Base-by-base conservation (phyloP, 1,284 basidiomycete species). In the Rhodofomes roseus region DNA sequence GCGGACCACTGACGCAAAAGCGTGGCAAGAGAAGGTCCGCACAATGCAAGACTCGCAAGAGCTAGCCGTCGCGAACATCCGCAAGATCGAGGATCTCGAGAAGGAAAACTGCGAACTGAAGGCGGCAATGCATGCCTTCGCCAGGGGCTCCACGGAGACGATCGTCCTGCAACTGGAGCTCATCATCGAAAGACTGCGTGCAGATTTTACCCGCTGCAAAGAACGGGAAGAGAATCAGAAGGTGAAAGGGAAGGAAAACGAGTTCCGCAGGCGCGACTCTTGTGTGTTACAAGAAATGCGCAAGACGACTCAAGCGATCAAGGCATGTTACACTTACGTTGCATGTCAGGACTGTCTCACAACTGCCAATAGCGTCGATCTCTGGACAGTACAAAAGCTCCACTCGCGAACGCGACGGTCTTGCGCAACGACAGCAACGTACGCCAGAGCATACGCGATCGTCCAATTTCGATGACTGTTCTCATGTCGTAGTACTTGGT, bases 31-130 rank as follows among this genome's bases (percentile, higher is more conserved):
- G 39, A 59, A 63, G 23, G 58, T 64, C 2, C 56, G 60, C 23
- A 57, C 59, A 46, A 57, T 63, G 22, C 65, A 67, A 43, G 58
- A 63, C 20, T 61, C 65, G 59, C 65, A 67, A 34, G 64, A 60
- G 53, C 53, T 65, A 44, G 65, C 65, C 1, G 58, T 65, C 41
- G 23, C 58, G 12, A 62, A 63, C 29, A 64, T 62, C 55, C 58
- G 61, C 20, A 59, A 59, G 22, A 62, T 60, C 54, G 65, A 65
- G 55, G 58, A 61, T 8, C 58, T 67, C 55, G 64, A 67, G 53
- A 56, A 50, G 44, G 64, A 67, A 61, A 65, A 65, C 56, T 37
- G 23, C 25, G 64, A 64, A 50, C 62, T 67, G 41, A 62, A 56
- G 52, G 56, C 62, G 34, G 63, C 61, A 16, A 60, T 67, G 57